phyloP scores from a whole-genome alignment of 768 basidiomycete genomes.

The Russula griseocarnosa region DNA sequence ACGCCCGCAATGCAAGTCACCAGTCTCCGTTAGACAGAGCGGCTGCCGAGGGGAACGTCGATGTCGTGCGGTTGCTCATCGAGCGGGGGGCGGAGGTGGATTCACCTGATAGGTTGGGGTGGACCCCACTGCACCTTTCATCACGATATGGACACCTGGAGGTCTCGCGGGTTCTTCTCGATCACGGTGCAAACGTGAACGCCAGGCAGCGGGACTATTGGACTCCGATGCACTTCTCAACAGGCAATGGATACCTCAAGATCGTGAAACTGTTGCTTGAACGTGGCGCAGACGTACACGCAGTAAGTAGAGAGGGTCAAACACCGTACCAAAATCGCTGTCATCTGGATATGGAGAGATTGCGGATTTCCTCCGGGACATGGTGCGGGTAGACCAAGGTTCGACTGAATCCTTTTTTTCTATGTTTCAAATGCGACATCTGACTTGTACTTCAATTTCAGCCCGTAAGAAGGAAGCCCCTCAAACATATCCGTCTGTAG shows the following conservation, averaged over 20 bases:
- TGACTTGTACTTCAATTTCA: neutral
- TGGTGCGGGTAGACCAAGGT: neutral
- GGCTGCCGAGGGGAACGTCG: neutral
- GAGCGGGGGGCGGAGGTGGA: constrained; percentile 9
- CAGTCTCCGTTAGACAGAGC: neutral
- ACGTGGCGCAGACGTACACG: neutral
- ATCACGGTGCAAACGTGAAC: constrained; percentile 2
- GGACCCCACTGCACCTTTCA: neutral
- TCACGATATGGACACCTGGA: constrained; percentile 5
- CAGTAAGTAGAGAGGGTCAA: neutral
- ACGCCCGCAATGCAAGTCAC: neutral
- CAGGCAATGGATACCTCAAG: neutral
- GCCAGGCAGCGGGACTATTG: neutral
- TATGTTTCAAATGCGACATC: neutral
- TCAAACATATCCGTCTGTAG: too few relatives aligned
- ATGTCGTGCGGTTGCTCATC: constrained; percentile 1
- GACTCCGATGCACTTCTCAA: neutral
- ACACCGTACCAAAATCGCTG: neutral
- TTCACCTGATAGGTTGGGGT: neutral
- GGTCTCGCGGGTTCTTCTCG: neutral
- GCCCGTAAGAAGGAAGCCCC: too few relatives aligned
- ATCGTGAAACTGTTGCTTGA: neutral
- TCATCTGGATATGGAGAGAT: neutral
- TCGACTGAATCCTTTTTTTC: neutral
- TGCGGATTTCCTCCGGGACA: neutral